phyloP scores from a whole-genome alignment of 371 early-diverging fungal species.

The Circinella umbellata region DNA sequence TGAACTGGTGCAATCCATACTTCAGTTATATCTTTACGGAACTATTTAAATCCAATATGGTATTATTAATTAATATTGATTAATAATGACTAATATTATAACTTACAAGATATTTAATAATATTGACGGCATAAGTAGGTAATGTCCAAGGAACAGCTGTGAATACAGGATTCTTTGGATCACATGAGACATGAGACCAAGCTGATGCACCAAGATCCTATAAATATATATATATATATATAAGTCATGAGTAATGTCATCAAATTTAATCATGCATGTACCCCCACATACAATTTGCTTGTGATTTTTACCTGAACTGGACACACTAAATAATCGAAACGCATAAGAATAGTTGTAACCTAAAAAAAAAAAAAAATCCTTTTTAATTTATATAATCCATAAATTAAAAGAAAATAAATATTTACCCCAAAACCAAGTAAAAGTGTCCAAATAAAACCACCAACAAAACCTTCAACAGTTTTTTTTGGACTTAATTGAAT shows the following conservation, averaged over 20 bases:
- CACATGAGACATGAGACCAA: constrained; percentile 53
- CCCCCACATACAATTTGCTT: not conserved
- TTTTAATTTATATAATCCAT: not conserved
- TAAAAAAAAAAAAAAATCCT: not conserved
- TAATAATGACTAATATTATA: constrained; percentile 8
- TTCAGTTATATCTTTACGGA: constrained; percentile 33
- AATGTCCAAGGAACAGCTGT: constrained; percentile 46
- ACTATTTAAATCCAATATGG: constrained; percentile 21
- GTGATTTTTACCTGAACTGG: constrained; percentile 66
- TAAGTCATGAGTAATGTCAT: not conserved
- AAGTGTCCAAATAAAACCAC: constrained; percentile 90
- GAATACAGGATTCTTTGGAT: constrained; percentile 55
- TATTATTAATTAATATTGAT: not conserved
- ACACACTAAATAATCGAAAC: constrained; percentile 86
- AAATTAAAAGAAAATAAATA: not conserved
- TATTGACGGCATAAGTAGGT: constrained; percentile 27
- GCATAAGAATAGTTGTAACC: constrained; percentile 49
- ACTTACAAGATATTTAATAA: constrained; percentile 38
- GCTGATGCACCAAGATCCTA: constrained; percentile 52
- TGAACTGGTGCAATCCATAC: constrained; percentile 84
- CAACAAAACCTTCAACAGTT: constrained; percentile 99
- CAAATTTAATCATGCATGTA: not conserved
- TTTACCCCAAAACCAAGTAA: constrained; percentile 83
- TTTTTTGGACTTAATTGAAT: constrained; percentile 98
- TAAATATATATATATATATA: not conserved